These are phyloP conservation scores for Kernera saxatilis DNA, from an alignment of 345 rosid genomes.

Conservation along the genomic window DNA sequence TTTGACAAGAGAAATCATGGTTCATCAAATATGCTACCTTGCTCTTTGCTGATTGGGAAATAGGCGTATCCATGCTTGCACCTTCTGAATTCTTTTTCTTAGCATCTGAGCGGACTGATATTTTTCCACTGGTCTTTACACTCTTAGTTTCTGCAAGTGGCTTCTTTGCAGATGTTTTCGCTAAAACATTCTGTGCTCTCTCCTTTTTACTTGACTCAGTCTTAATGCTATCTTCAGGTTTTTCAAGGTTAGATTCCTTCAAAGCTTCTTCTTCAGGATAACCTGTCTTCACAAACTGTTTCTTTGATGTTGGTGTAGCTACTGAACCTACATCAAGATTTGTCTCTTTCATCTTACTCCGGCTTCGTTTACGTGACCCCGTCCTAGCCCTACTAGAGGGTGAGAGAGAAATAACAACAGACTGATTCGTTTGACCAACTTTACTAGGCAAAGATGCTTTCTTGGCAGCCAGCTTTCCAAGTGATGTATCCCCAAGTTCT, in stretches of 20 bases:
- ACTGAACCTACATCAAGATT: conserved; percentile 29
- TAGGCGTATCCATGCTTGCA: conserved; percentile 18
- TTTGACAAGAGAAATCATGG: not conserved
- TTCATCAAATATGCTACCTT: conserved; percentile 36
- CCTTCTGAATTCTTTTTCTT: conserved; percentile 19
- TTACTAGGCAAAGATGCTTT: conserved; percentile 28
- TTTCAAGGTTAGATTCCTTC: conserved; percentile 20
- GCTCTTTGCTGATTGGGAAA: conserved; percentile 24
- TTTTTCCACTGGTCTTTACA: conserved; percentile 14
- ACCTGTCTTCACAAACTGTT: conserved; percentile 19
- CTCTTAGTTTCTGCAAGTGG: conserved; percentile 14
- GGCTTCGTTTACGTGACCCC: conserved; percentile 32
- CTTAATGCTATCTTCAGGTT: conserved; percentile 23
- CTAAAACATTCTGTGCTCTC: conserved; percentile 2
- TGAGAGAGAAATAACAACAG: conserved; percentile 23
- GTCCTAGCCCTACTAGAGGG: conserved; percentile 7
- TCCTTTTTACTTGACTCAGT: conserved; percentile 28
- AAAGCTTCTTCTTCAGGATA: conserved; percentile 26
- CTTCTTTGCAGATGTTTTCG: conserved; percentile 24
- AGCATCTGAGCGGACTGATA: not conserved
- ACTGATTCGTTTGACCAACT: conserved; percentile 29
- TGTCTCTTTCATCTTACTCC: conserved; percentile 28
- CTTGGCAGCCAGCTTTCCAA: conserved; percentile 29
- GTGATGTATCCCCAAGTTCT: conserved; percentile 20
- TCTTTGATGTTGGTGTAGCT: conserved; percentile 10